Evolutionary conservation across 2,329 filamentous ascomycete genomes (phyloP).

Genomic region (Fusarium redolens): DNA sequence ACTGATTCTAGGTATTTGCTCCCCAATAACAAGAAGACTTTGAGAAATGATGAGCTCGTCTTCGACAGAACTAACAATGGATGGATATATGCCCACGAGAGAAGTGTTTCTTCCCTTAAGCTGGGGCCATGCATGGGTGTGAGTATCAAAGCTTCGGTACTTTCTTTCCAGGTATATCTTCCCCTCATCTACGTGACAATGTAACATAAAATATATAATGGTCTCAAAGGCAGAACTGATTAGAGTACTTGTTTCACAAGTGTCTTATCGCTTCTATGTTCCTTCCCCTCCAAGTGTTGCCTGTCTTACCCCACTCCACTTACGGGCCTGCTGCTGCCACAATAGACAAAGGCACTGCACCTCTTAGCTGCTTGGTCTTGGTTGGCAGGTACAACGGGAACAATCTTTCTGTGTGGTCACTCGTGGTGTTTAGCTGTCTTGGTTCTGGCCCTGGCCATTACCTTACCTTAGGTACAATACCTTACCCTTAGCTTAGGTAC

Average conservation of each 20-base stretch:
- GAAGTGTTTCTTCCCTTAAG: slow-evolving; percentile 12
- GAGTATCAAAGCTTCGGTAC: slow-evolving; percentile 29
- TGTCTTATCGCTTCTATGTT: slow-evolving; percentile 13
- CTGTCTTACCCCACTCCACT: slow-evolving; percentile 10
- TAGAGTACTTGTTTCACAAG: slow-evolving; percentile 1
- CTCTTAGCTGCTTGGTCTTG: neutral
- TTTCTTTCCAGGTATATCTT: neutral
- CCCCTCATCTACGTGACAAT: neutral
- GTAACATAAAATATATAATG: neutral
- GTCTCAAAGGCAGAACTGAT: slow-evolving; percentile 2
- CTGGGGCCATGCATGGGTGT: slow-evolving; percentile 21
- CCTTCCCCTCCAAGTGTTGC: slow-evolving; percentile 34
- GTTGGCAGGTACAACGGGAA: slow-evolving; percentile 20
- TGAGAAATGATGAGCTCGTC: neutral
- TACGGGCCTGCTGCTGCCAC: slow-evolving; percentile 14
- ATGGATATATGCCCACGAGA: slow-evolving; percentile 4
- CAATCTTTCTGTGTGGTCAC: slow-evolving; percentile 20
- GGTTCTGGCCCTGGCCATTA: slow-evolving; percentile 27
- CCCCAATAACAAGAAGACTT: neutral
- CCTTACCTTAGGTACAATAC: neutral
- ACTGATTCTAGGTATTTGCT: neutral
- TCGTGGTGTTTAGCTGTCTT: slow-evolving; percentile 20
- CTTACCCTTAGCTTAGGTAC: neutral
- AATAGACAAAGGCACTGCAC: slow-evolving; percentile 9
- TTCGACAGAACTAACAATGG: slow-evolving; percentile 11